Percentiles rank a stretch among this genome's conserved stretches.
Conservation (phyloP, 2,329 filamentous ascomycete species). For the Ceratocystiopsis minuta region DNA sequence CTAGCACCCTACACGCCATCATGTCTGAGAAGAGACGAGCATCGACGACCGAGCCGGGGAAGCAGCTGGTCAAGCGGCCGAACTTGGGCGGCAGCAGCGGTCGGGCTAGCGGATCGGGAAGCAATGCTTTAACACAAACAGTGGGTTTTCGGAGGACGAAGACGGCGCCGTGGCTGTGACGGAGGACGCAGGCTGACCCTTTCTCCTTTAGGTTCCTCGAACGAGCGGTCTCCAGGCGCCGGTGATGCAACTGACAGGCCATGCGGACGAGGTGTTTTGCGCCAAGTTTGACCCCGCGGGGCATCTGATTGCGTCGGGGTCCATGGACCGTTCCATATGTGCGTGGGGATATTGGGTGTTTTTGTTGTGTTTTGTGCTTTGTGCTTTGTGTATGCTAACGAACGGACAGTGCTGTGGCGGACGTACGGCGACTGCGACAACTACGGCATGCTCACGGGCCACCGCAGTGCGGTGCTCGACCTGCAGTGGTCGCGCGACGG, state of each 20-base stretch:
- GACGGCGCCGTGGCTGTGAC: too few species aligned
- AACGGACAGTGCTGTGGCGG: conserved; percentile 62
- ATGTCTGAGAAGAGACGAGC: conserved; percentile 94
- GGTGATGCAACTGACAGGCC: conserved; percentile 80
- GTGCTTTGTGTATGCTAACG: background rate
- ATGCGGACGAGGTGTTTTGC: conserved; percentile 73
- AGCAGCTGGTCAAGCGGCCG: conserved; percentile 78
- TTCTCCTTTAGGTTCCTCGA: conserved; percentile 43
- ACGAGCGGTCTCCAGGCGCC: conserved; percentile 75
- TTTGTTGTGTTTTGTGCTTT: background rate
- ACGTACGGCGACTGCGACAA: conserved; percentile 89
- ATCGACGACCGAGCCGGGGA: conserved; percentile 55
- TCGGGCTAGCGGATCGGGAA: conserved; percentile 27
- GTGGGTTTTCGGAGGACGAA: conserved; percentile 20
- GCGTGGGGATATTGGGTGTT: too few species aligned
- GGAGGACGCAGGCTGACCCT: conserved; percentile 1
- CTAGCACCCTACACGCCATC: conserved; percentile 7
- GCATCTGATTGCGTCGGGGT: conserved; percentile 78
- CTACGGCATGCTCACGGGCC: conserved; percentile 73
- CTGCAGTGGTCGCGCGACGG: conserved; percentile 95
- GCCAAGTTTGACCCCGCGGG: conserved; percentile 81
- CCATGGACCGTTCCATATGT: conserved; percentile 88
- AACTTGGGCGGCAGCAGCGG: conserved; percentile 41
- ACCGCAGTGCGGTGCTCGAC: conserved; percentile 81
- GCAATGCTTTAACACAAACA: conserved; percentile 29